Base-by-base conservation (phyloP, 441 rosid species). In the Populus hybrid region DNA sequence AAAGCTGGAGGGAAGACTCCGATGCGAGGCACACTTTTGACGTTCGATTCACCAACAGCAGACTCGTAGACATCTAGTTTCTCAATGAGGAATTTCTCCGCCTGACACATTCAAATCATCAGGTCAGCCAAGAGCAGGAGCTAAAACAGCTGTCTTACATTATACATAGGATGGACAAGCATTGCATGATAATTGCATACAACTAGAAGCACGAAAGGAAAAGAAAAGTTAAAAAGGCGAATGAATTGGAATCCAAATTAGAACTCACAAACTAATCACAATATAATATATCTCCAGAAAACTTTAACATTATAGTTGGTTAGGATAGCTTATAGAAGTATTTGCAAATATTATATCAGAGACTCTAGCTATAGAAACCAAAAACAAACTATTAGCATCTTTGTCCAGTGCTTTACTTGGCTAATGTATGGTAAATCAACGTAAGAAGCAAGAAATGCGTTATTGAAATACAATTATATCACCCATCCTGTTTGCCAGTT, bases 61-160 rank as follows among this genome's bases (percentile, higher is more conserved):
- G 99, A 89, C 83, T 94, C 98, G 57, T 94, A 96, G 9, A 69
- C 87, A 71, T 94, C 93, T 1, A 96, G 94, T 82, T 91, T 96
- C 84, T 94, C 93, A 20, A 92, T 76, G 63, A 96, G 89, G 85
- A 76, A 90, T 80, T 92, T 88, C 85, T 90, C 97, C 88, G 77
- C 88, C 98, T 94, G 90, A 81, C 69, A 78, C n/a, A 73, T 59
- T 64, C 2, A 72, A 69, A 64, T 16, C 70, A 78, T 23, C 67
- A 35, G 3, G 75, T 38, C 74, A 76, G 6, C 32, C 16, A 16
- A 8, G 59, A 11, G 42, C 54, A 61, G 38, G 73, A 21, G 34
- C 2, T 32, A 20, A 3, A 66, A 36, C 34, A 66, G 1, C 23
- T 21, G 3, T 54, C 61, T 54, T 54, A 18, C 61, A 54, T 54